Evolutionary conservation across 345 rosid genomes (phyloP), one percentile per base, ranked within the genome.

Genomic region (Adansonia digitata): DNA sequence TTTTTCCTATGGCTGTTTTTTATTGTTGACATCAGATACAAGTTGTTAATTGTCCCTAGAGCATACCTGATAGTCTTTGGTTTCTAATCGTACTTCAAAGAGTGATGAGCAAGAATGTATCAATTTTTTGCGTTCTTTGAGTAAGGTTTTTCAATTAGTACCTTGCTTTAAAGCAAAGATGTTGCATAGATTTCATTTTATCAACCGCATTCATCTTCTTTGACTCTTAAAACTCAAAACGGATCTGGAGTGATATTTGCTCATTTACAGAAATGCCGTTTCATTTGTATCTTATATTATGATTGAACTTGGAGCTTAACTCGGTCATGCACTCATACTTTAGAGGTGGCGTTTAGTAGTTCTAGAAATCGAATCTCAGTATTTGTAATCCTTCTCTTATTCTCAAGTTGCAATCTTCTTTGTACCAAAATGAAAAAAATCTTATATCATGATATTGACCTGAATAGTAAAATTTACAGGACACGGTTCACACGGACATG

Each of bases 401-500:
- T n/a, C n/a, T n/a, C n/a, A n/a, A n/a, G n/a, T n/a, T n/a, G n/a
- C n/a, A n/a, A n/a, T n/a, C n/a, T n/a, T n/a, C n/a, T n/a, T n/a
- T n/a, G n/a, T n/a, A n/a, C n/a, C n/a, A n/a, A n/a, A n/a, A n/a
- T n/a, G n/a, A n/a, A n/a, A n/a, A n/a, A n/a, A n/a, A 45, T 63
- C 26, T 22, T n/a, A 37, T 29, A 59, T 42, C 71, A 66, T 52
- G 11, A 49, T n/a, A 27, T 73, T 66, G 69, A 62, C 67, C 42
- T 52, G 71, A 72, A 60, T 9, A 52, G 15, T 2, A 17, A 56
- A 22, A 17, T 42, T 76, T 64, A 66, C 82, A 86, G 91, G 89
- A 35, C 85, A 80, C 43, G 83, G 88, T 27, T 63, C 34, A 51
- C 80, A 64, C 53, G 77, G 77, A 72, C 67, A 42, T 72, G 86